These are phyloP conservation scores for Dactylellina cionopaga DNA, from an alignment of 2,329 filamentous ascomycete species.

Conservation along the genomic window DNA sequence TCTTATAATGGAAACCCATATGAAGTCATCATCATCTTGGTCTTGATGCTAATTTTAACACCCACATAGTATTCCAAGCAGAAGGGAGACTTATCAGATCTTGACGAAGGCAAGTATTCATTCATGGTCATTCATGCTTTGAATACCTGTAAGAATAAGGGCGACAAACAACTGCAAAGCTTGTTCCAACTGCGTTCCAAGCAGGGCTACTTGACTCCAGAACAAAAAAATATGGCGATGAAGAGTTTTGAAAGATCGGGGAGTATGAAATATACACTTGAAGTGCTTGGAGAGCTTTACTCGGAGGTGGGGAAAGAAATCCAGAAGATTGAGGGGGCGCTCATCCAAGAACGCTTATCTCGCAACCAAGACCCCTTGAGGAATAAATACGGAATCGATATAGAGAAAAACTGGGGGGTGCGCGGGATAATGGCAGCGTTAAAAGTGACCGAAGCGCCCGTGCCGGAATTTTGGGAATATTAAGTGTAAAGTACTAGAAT, in stretches of 20 bases:
- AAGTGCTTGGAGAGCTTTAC: not conserved
- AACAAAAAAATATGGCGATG: not conserved
- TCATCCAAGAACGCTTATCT: no score
- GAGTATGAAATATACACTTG: conserved; percentile 2
- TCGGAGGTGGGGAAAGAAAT: not conserved
- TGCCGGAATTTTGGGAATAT: no score
- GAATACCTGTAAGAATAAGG: not conserved
- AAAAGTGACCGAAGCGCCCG: no score
- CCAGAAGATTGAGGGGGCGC: not conserved
- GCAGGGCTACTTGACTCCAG: not conserved
- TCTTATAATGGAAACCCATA: no score
- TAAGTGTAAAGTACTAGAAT: no score
- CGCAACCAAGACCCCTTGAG: no score
- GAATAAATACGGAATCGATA: no score
- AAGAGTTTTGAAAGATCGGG: not conserved
- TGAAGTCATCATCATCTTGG: no score
- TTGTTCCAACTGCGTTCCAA: not conserved
- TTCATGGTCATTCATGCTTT: not conserved
- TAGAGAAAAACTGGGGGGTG: no score
- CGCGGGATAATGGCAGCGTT: no score
- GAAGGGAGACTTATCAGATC: conserved; percentile 5
- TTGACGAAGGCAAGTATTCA: conserved; percentile 8
- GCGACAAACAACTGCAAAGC: conserved; percentile 3
- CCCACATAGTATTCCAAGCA: not conserved
- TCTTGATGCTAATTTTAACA: no score